phyloP scores from a whole-genome alignment of 1,284 basidiomycete species.

The Athelia psychrophila region DNA sequence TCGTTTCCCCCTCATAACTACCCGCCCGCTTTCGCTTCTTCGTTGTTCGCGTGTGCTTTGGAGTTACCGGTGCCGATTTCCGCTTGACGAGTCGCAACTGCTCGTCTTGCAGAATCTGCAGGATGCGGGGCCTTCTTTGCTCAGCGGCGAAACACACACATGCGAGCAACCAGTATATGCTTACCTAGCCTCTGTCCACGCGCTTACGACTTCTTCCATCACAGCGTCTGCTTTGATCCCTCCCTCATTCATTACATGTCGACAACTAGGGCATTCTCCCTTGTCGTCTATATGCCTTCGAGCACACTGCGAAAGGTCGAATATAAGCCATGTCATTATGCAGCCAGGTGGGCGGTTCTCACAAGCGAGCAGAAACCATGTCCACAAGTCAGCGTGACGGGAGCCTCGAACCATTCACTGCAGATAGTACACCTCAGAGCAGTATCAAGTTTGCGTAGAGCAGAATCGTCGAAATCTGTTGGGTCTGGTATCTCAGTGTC shows the following conservation, averaged over 20 bases:
- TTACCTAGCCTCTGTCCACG: conserved; percentile 66
- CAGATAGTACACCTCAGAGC: conserved; percentile 71
- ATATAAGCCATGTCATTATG: conserved; percentile 1
- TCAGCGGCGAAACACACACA: neutral
- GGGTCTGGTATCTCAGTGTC: conserved; percentile 53
- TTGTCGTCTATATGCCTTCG: conserved; percentile 52
- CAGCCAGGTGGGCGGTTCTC: conserved; percentile 23
- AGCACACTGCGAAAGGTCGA: conserved; percentile 55
- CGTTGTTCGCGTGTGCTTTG: conserved; percentile 23
- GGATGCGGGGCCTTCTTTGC: conserved; percentile 36
- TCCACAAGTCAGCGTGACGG: conserved; percentile 67
- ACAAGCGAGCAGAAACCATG: conserved; percentile 79
- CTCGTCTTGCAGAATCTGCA: conserved; percentile 34
- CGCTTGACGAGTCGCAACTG: conserved; percentile 12
- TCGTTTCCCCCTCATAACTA: conserved; percentile 10
- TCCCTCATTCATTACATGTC: conserved; percentile 50
- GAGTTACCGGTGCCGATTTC: conserved; percentile 2
- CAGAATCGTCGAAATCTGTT: conserved; percentile 60
- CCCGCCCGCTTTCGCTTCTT: conserved; percentile 15
- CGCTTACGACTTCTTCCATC: conserved; percentile 57
- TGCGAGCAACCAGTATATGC: conserved; percentile 9
- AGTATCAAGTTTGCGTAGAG: conserved; percentile 58
- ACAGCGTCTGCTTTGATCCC: conserved; percentile 57
- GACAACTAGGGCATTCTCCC: conserved; percentile 65
- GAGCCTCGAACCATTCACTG: conserved; percentile 64